Base-by-base conservation (phyloP, 371 early-diverging fungal genomes). In the Scutellospora calospora region DNA sequence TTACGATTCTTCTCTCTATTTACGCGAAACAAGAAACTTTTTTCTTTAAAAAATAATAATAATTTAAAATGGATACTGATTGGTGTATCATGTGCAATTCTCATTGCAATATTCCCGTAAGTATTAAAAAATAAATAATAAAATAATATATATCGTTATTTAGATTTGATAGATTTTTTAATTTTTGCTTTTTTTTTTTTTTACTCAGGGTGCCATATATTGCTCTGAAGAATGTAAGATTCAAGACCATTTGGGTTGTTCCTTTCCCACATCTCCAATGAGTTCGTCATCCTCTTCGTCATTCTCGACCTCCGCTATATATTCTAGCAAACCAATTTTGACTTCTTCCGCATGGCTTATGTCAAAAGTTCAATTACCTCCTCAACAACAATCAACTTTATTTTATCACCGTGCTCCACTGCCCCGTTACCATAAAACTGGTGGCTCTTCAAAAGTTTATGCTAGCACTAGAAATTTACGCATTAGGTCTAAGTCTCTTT, bases 81-180 rank as follows among this genome's bases (percentile, higher is more conserved):
- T 68, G 68, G 68, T 68, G 68, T 25, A 68, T 68, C 45, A 68
- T 68, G 68, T 68, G 68, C 22, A 38, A 68, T 68, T 68, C 68
- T 68, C 68, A 68, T 14, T 68, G 68, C 41, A 68, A 68, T 38
- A 68, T 68, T 68, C 68, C 68, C 68, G 68, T 68, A 68, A 68
- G 68, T 68, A 68, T 68, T 68, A 68, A 3, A 9, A 22, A 5
- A 45, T 45, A 45, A 5, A 45, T 45, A 45, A 0, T 45, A 45
- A 45, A 45, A 45, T 6, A 45, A 5, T 6, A 22, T n/a, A 22
- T 8, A 22, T 22, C 9, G 1, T 11, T 25, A 22, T 11, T 41
- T 8, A 41, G 41, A 38, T 14, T n/a, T 35, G 2, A n/a, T 22
- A 55, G 2, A 55, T 3, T 20, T 55, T n/a, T n/a, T 25, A 41